Conservation (phyloP, 2,329 filamentous ascomycete species). For the Aspergillus terreus region DNA sequence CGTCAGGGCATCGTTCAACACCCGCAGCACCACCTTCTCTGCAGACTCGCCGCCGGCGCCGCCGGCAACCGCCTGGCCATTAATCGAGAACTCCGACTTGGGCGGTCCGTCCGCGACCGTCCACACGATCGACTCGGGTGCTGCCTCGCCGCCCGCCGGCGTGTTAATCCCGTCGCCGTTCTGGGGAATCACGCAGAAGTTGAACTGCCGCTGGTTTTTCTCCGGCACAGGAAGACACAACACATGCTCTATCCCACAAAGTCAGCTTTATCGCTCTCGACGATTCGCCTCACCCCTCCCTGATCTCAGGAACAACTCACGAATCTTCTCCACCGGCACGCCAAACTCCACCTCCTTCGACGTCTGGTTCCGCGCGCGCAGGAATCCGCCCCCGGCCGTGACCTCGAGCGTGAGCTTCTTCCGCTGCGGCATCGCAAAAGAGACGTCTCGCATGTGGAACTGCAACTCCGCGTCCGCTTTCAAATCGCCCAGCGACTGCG, state of each 20-base stretch:
- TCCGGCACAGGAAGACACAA: conserved; percentile 62
- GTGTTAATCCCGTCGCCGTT: conserved; percentile 48
- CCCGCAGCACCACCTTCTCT: conserved; percentile 39
- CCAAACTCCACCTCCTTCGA: conserved; percentile 53
- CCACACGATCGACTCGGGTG: conserved; percentile 57
- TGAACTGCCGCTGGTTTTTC: conserved; percentile 60
- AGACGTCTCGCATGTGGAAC: conserved; percentile 53
- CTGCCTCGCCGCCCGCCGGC: conserved; percentile 38
- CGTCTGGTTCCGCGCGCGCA: conserved; percentile 49
- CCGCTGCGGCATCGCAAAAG: conserved; percentile 59
- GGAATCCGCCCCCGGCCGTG: conserved; percentile 39
- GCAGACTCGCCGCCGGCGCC: conserved; percentile 43
- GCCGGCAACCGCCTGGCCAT: conserved; percentile 42
- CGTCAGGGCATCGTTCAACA: conserved; percentile 49
- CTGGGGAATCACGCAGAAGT: conserved; percentile 58
- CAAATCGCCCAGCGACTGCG: conserved; percentile 28
- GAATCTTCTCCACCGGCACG: conserved; percentile 47
- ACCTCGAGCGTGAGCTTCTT: conserved; percentile 62
- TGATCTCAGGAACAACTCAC: conserved; percentile 28
- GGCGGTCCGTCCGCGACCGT: conserved; percentile 54
- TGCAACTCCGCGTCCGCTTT: conserved; percentile 33
- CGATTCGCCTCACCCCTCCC: background rate
- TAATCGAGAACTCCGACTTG: conserved; percentile 42
- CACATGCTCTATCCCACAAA: conserved; percentile 45
- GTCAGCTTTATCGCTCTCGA: too few species aligned